These are phyloP conservation scores for Gossypium aridum DNA, from an alignment of 441 rosid species.

Conservation along the genomic window DNA sequence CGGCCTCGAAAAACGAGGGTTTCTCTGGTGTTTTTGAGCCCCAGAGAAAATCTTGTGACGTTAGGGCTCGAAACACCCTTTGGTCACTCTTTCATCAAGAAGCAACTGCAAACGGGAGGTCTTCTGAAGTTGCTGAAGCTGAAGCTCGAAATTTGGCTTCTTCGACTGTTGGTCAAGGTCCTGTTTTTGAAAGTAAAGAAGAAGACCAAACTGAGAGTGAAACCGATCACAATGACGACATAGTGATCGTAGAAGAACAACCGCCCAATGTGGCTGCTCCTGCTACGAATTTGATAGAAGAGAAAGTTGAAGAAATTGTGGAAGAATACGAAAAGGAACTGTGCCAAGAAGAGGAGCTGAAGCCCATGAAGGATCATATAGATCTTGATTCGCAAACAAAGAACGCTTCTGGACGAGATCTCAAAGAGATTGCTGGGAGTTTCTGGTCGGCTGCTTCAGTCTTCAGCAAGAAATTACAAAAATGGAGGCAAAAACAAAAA, in stretches of 20 bases:
- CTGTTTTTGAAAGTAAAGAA: constrained; percentile 61
- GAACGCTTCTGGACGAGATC: constrained; percentile 66
- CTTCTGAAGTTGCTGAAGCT: constrained; percentile 32
- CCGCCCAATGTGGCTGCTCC: constrained; percentile 39
- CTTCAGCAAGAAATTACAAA: constrained; percentile 90
- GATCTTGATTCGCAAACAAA: constrained; percentile 84
- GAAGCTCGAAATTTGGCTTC: constrained; percentile 45
- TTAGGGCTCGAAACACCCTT: constrained; percentile 72
- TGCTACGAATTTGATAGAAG: constrained; percentile 34
- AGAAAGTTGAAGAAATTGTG: constrained; percentile 42
- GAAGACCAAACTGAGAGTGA: constrained; percentile 48
- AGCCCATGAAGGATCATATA: constrained; percentile 90
- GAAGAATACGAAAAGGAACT: constrained; percentile 40
- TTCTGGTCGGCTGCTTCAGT: constrained; percentile 98
- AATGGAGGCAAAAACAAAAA: constrained; percentile 97
- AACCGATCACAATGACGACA: constrained; percentile 29
- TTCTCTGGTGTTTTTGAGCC: constrained; percentile 90
- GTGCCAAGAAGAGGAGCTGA: constrained; percentile 44
- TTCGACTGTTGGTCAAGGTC: constrained; percentile 38
- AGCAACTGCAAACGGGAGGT: constrained; percentile 12
- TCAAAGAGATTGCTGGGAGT: constrained; percentile 71
- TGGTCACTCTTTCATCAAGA: constrained; percentile 66
- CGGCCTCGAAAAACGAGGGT: constrained; percentile 92
- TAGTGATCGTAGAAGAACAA: constrained; percentile 42
- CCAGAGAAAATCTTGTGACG: constrained; percentile 95